Evolutionary conservation across 129 eudicot species (phyloP).

Genomic region (Helianthus tuberosus): DNA sequence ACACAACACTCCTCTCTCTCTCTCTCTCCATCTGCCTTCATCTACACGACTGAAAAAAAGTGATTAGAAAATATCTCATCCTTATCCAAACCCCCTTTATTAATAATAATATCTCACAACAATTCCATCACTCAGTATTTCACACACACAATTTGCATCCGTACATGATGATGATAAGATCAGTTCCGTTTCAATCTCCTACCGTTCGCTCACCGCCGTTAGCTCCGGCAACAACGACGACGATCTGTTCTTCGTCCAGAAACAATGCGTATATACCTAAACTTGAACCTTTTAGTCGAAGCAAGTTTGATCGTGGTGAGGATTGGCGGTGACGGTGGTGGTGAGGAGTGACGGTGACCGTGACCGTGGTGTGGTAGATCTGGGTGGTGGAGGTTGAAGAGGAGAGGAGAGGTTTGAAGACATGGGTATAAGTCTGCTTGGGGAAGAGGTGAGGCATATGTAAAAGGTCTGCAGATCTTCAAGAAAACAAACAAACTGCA

Average conservation of each 20-base stretch:
- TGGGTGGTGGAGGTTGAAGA: too few species aligned
- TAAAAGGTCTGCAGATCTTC: too few species aligned
- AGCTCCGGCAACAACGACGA: conserved; percentile 18
- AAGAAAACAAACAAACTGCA: too few species aligned
- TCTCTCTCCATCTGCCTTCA: too few species aligned
- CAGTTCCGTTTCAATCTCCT: conserved; percentile 28
- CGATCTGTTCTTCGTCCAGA: conserved; percentile 35
- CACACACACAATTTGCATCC: not conserved
- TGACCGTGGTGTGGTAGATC: too few species aligned
- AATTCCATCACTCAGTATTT: not conserved
- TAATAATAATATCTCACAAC: conserved; percentile 3
- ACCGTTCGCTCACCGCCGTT: conserved; percentile 8
- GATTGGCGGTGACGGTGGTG: too few species aligned
- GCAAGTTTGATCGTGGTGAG: conserved; percentile 27
- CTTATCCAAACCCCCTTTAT: conserved; percentile 30
- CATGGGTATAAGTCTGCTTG: too few species aligned
- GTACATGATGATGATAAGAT: conserved; percentile 33
- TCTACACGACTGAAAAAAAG: not conserved
- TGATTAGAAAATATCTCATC: conserved; percentile 36
- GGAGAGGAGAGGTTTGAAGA: too few species aligned
- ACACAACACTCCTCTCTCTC: too few species aligned
- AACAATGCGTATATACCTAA: conserved; percentile 42
- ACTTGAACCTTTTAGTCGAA: conserved; percentile 44
- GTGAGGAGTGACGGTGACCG: too few species aligned
- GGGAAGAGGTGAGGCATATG: too few species aligned